Evolutionary conservation across 495 filamentous ascomycete genomes (phyloP).

Genomic region (Usnea hakonensis): DNA sequence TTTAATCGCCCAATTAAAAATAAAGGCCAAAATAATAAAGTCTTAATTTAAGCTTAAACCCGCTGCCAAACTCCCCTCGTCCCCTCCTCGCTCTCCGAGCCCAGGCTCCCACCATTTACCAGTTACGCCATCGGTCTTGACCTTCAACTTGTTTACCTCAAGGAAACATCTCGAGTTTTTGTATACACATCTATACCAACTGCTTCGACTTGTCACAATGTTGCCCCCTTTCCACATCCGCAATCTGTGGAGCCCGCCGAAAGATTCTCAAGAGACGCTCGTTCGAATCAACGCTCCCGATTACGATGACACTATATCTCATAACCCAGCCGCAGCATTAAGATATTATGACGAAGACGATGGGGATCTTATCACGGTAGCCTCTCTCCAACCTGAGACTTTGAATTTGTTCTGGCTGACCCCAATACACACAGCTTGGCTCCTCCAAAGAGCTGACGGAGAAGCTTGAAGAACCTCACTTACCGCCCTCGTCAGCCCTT

Average conservation of each 20-base stretch:
- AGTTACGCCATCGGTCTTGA: neutral
- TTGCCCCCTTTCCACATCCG: conserved; percentile 32
- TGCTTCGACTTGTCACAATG: conserved; percentile 15
- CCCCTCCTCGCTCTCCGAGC: too few relatives aligned
- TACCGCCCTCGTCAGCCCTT: conserved; percentile 3
- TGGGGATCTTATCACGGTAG: conserved; percentile 44
- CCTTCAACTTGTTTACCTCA: neutral
- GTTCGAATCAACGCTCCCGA: conserved; percentile 38
- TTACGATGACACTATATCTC: conserved; percentile 43
- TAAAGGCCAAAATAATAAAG: too few relatives aligned
- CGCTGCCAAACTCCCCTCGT: too few relatives aligned
- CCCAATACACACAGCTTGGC: conserved; percentile 35
- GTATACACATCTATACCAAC: neutral
- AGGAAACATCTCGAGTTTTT: neutral
- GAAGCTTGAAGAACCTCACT: conserved; percentile 39
- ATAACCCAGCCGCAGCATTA: conserved; percentile 43
- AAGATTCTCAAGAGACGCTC: conserved; percentile 20
- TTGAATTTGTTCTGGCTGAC: conserved; percentile 11
- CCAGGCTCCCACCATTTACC: too few relatives aligned
- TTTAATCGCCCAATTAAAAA: too few relatives aligned
- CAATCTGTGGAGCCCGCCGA: conserved; percentile 22
- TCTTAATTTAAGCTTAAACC: too few relatives aligned
- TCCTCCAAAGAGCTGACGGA: conserved; percentile 45
- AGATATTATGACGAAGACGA: conserved; percentile 51
- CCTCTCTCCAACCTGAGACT: conserved; percentile 13